phyloP scores from a whole-genome alignment of 257 asterid genomes.

The Petunia secreta region DNA sequence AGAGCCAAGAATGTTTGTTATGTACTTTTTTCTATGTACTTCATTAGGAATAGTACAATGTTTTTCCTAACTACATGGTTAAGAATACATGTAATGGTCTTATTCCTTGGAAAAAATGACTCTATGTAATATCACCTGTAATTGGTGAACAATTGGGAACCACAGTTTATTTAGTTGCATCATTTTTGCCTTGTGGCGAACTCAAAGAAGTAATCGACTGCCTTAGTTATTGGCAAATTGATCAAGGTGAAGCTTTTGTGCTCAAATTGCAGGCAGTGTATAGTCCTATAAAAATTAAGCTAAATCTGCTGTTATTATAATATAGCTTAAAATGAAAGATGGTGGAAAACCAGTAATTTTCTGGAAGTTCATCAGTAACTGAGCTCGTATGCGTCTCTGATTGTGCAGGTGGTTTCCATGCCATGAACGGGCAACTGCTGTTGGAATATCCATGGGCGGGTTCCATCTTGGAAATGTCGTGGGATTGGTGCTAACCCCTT shows the following conservation, averaged over 20 bases:
- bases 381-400: background rate
- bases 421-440: constrained; percentile 89
- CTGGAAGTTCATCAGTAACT: background rate
- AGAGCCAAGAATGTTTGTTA: background rate
- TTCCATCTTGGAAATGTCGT: constrained; percentile 93
- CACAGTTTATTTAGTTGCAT: background rate
- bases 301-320: background rate
- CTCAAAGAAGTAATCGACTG: background rate
- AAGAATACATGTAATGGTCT: background rate
- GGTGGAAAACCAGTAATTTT: background rate
- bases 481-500: constrained; percentile 81
- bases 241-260: background rate
- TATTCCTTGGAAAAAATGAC: background rate
- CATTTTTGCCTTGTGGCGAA: background rate
- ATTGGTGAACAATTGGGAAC: background rate
- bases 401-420: constrained; percentile 83
- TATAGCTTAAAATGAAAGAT: background rate
- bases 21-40: background rate
- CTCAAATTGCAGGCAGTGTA: background rate
- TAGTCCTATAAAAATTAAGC: background rate
- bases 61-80: background rate
- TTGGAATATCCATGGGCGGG: constrained; percentile 97
- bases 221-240: background rate
- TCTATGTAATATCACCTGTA: background rate
- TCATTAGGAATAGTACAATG: background rate